These are phyloP conservation scores for Aspergillus ibericus DNA, from an alignment of 2,329 filamentous ascomycete species.

Conservation along the genomic window DNA sequence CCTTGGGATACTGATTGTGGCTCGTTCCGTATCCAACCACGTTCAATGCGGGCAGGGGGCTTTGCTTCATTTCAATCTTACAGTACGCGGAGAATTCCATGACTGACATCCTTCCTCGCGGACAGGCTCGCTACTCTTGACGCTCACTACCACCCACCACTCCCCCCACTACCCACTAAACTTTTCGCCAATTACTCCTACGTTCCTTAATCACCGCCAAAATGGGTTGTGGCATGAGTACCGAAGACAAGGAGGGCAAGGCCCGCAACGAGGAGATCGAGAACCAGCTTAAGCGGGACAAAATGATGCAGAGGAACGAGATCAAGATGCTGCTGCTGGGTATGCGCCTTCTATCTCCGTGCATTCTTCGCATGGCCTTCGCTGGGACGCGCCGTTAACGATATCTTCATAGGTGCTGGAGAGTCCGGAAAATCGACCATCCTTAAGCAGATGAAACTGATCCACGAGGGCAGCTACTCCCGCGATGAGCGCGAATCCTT, in stretches of 20 bases:
- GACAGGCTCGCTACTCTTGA: conserved; percentile 1
- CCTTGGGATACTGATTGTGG: neutral
- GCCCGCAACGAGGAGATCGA: conserved; percentile 99
- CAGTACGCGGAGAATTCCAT: conserved; percentile 16
- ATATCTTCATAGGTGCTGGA: conserved; percentile 71
- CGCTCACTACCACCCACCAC: conserved; percentile 5
- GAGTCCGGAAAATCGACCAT: conserved; percentile 96
- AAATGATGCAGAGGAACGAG: conserved; percentile 98
- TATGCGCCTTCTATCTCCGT: conserved; percentile 49
- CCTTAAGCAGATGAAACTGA: conserved; percentile 98
- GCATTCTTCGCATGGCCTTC: neutral
- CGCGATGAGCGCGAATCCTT: conserved; percentile 76
- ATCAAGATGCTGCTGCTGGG: conserved; percentile 99
- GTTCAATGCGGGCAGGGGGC: conserved; percentile 12
- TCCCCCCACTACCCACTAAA: neutral
- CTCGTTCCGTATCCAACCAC: conserved; percentile 13
- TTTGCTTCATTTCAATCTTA: conserved; percentile 5
- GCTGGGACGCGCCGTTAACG: conserved; percentile 17
- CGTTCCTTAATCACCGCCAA: conserved; percentile 52
- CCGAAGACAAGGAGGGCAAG: conserved; percentile 99
- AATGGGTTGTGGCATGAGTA: conserved; percentile 99
- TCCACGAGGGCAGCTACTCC: conserved; percentile 98
- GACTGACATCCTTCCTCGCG: conserved; percentile 7
- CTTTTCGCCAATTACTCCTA: conserved; percentile 10
- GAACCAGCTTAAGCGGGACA: conserved; percentile 97